Conservation (phyloP, 2,329 filamentous ascomycete genomes). For the Alternaria novae-zelandiae region DNA sequence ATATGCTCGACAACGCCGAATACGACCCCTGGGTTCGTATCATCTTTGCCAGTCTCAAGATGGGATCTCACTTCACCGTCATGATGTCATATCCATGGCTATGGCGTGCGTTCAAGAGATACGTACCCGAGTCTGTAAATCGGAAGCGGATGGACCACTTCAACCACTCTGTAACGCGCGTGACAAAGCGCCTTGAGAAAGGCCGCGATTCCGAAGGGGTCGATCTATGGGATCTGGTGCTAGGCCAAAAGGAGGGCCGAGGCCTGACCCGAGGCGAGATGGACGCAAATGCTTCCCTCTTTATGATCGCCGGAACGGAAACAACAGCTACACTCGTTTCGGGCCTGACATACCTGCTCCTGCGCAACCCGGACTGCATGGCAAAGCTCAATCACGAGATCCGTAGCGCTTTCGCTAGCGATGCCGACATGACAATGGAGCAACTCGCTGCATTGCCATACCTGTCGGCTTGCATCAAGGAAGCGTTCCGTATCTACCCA, state of each 20-base stretch:
- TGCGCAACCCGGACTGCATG: conserved; percentile 37
- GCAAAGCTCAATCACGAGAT: conserved; percentile 38
- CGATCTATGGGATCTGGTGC: conserved; percentile 52
- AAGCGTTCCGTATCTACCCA: conserved; percentile 52
- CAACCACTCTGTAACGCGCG: conserved; percentile 27
- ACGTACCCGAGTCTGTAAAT: conserved; percentile 8
- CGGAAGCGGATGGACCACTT: conserved; percentile 25
- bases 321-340: conserved; percentile 53
- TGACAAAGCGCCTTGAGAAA: conserved; percentile 39
- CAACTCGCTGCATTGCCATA: conserved; percentile 41
- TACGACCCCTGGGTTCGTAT: conserved; percentile 28
- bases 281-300: conserved; percentile 43
- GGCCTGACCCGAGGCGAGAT: conserved; percentile 45
- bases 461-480: conserved; percentile 50
- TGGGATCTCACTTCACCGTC: conserved; percentile 6
- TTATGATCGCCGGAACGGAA: conserved; percentile 55
- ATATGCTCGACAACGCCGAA: conserved; percentile 36
- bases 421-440: conserved; percentile 46
- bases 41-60: conserved; percentile 36
- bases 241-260: conserved; percentile 41
- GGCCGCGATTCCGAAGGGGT: conserved; percentile 28
- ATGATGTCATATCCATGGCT: conserved; percentile 17
- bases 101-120: conserved; percentile 6
- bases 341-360: conserved; percentile 47
- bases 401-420: conserved; percentile 28